Conservation (phyloP, 768 basidiomycete species). For the Thelephora aurantiotincta region DNA sequence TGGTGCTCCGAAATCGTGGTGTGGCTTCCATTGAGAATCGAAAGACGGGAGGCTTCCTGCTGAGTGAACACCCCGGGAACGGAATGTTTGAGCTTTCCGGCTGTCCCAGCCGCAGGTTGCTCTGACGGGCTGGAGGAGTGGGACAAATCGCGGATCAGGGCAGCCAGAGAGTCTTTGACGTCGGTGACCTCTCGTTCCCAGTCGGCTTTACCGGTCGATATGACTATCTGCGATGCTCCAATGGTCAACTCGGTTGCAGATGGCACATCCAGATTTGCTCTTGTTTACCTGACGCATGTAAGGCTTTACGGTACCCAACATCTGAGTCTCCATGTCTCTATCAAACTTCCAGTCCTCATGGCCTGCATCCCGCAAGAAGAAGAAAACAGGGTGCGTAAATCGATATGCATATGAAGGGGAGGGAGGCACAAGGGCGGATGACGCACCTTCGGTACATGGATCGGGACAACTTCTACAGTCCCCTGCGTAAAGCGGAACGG, state of each 20-base stretch:
- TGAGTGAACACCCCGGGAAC: conserved; percentile 44
- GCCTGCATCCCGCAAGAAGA: conserved; percentile 23
- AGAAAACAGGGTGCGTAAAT: background rate
- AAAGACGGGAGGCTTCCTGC: conserved; percentile 38
- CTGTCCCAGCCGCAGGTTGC: background rate
- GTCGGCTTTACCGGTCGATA: conserved; percentile 83
- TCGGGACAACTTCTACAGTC: conserved; percentile 65
- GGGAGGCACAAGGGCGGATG: background rate
- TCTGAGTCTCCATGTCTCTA: conserved; percentile 63
- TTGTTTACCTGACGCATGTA: conserved; percentile 60
- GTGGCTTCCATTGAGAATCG: conserved; percentile 79
- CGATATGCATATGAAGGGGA: background rate
- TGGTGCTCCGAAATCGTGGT: conserved; percentile 51
- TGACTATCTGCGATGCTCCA: conserved; percentile 44
- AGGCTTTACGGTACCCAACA: conserved; percentile 80
- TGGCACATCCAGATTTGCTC: conserved; percentile 6
- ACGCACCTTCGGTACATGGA: conserved; percentile 59
- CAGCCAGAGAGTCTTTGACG: conserved; percentile 56
- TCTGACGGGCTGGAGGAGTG: conserved; percentile 9
- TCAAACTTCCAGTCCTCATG: conserved; percentile 70
- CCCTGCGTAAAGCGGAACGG: conserved; percentile 50
- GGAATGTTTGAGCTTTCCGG: conserved; percentile 9
- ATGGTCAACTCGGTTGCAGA: background rate
- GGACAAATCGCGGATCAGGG: conserved; percentile 22
- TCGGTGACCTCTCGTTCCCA: conserved; percentile 77